Percentiles rank a stretch among this genome's conserved stretches.
Conservation (phyloP, 768 basidiomycete genomes). For the Podaxis rugospora region DNA sequence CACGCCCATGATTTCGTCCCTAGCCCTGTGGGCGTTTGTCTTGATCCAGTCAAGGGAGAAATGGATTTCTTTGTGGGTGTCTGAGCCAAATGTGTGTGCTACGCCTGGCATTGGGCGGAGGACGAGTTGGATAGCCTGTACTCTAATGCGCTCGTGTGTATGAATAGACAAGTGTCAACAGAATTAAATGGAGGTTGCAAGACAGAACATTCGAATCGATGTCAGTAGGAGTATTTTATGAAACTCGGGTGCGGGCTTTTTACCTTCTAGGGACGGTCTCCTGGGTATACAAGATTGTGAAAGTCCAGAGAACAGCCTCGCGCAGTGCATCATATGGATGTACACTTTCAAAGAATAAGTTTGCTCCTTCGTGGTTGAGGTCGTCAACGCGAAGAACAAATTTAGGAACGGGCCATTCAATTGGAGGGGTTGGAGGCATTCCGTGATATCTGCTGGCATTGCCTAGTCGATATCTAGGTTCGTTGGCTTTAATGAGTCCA, state of each 20-base stretch:
- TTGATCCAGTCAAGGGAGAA: slow-evolving; percentile 64
- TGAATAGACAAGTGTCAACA: background rate
- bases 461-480: background rate
- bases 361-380: slow-evolving; percentile 52
- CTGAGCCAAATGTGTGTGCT: slow-evolving; percentile 58
- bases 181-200: background rate
- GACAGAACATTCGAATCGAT: no score
- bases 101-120: slow-evolving; percentile 66
- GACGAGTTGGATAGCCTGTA: slow-evolving; percentile 51
- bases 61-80: slow-evolving; percentile 67
- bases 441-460: background rate
- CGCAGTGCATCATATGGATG: slow-evolving; percentile 35
- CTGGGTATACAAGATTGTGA: slow-evolving; percentile 37
- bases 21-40: slow-evolving; percentile 32
- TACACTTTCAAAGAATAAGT: slow-evolving; percentile 50
- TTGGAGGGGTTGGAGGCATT: slow-evolving; percentile 21
- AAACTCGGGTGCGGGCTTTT: slow-evolving; percentile 6
- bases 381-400: slow-evolving; percentile 55
- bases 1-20: slow-evolving; percentile 67
- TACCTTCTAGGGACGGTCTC: slow-evolving; percentile 34
- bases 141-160: slow-evolving; percentile 28
- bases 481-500: background rate
- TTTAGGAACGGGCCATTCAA: slow-evolving; percentile 49
- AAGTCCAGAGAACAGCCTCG: slow-evolving; percentile 46
- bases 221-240: background rate